Evolutionary conservation across 208 protist species (phyloP).

Genomic region (Trypanosoma cruzi): DNA sequence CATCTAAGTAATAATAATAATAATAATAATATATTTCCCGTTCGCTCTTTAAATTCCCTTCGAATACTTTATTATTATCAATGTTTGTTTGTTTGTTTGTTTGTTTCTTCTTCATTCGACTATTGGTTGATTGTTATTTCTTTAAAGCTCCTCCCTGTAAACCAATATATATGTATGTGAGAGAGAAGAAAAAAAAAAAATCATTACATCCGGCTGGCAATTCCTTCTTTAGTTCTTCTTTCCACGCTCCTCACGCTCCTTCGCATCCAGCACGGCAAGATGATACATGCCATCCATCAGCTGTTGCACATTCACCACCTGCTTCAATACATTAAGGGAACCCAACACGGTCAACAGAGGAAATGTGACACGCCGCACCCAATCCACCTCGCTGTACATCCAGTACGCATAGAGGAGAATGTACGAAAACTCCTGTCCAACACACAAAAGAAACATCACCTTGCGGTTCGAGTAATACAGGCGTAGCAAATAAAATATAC

Average conservation of each 20-base stretch:
- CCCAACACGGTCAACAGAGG: slow-evolving; percentile 38
- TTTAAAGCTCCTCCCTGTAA: background rate
- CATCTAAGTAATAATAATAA: background rate
- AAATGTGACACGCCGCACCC: slow-evolving; percentile 10
- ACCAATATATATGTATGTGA: background rate
- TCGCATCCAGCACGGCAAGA: slow-evolving; percentile 71
- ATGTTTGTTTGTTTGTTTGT: slow-evolving; percentile 1
- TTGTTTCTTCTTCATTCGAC: no score
- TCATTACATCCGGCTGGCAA: background rate
- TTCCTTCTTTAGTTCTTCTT: background rate
- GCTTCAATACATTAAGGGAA: slow-evolving; percentile 69
- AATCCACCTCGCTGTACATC: slow-evolving; percentile 39
- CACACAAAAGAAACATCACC: slow-evolving; percentile 86
- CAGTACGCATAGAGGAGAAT: slow-evolving; percentile 82
- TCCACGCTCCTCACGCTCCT: slow-evolving; percentile 36
- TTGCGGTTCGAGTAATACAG: slow-evolving; percentile 92
- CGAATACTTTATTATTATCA: background rate
- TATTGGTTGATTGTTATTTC: no score
- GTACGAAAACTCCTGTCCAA: slow-evolving; percentile 94
- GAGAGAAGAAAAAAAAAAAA: background rate
- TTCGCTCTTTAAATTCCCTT: background rate
- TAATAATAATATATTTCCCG: slow-evolving; percentile 3
- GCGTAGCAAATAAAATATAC: slow-evolving; percentile 76
- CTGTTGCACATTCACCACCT: slow-evolving; percentile 92
- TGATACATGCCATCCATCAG: slow-evolving; percentile 85